Evolutionary conservation across 176 grass and related monocot species (phyloP).

Genomic region (Oryza meridionalis): DNA sequence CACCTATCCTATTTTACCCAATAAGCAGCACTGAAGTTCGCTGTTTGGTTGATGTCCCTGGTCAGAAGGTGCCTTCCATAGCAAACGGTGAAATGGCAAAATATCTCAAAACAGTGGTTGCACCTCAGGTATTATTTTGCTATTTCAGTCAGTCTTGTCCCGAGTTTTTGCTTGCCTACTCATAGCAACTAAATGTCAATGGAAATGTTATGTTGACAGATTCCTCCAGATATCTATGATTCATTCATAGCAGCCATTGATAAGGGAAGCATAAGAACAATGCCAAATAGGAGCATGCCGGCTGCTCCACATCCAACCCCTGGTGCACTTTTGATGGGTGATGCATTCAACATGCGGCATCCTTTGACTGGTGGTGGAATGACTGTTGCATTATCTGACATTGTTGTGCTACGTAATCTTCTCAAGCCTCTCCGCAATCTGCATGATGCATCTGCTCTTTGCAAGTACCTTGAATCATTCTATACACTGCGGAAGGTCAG

Average conservation of each 20-base stretch:
- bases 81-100: conserved; percentile 90
- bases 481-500: conserved; percentile 93
- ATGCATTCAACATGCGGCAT: conserved; percentile 99
- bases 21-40: conserved; percentile 96
- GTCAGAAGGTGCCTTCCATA: conserved; percentile 96
- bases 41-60: conserved; percentile 96
- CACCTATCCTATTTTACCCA: conserved; percentile 92
- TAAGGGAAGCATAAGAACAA: conserved; percentile 93
- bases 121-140: conserved; percentile 76
- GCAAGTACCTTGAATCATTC: conserved; percentile 96
- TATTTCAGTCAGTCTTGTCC: too few species aligned
- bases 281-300: conserved; percentile 94
- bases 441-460: conserved; percentile 74
- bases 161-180: too few species aligned
- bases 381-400: conserved; percentile 97
- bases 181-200: conserved; percentile 30
- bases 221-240: conserved; percentile 74
- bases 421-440: conserved; percentile 89
- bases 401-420: conserved; percentile 80
- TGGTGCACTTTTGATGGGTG: conserved; percentile 95
- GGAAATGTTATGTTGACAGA: conserved; percentile 28
- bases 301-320: conserved; percentile 88
- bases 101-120: conserved; percentile 91
- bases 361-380: conserved; percentile 99
- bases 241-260: conserved; percentile 81